Percentiles rank a stretch among this genome's conserved stretches.
Evolutionary conservation across 169 alveolate species (phyloP).

Genomic region (Plasmodium gallinaceum): DNA sequence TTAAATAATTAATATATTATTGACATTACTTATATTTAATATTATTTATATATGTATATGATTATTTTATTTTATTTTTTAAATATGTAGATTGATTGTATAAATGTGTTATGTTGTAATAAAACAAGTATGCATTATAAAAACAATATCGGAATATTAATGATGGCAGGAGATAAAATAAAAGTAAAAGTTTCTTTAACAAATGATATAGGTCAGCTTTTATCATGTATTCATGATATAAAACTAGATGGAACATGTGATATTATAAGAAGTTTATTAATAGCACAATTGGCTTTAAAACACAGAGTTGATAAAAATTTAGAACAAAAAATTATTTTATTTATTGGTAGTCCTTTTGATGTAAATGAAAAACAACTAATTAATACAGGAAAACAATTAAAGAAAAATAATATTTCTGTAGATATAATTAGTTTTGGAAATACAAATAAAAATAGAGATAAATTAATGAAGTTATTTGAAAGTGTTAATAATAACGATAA

Average conservation of each 20-base stretch:
- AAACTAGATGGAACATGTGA: conserved; percentile 92
- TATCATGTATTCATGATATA: conserved; percentile 88
- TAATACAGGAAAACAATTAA: conserved; percentile 92
- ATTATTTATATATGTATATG: background rate
- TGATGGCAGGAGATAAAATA: conserved; percentile 96
- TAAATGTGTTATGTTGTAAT: conserved; percentile 89
- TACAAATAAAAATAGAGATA: conserved; percentile 86
- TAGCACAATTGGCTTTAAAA: conserved; percentile 96
- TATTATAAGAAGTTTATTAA: conserved; percentile 91
- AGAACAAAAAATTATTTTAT: conserved; percentile 95
- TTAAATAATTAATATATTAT: too few species aligned
- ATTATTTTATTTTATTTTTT: background rate
- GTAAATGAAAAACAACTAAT: conserved; percentile 60
- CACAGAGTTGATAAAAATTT: conserved; percentile 96
- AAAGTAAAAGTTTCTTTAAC: conserved; percentile 94
- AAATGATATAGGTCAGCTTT: conserved; percentile 92
- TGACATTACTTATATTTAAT: background rate
- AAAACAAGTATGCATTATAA: conserved; percentile 93
- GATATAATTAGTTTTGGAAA: conserved; percentile 93
- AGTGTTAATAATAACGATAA: conserved; percentile 88
- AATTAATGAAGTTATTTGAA: conserved; percentile 87
- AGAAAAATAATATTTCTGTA: conserved; percentile 94
- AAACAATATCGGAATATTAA: conserved; percentile 94
- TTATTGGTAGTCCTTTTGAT: conserved; percentile 96
- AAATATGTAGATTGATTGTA: conserved; percentile 87